Base-by-base conservation (phyloP, 305 asterid species). In the Ruellia speciosa region DNA sequence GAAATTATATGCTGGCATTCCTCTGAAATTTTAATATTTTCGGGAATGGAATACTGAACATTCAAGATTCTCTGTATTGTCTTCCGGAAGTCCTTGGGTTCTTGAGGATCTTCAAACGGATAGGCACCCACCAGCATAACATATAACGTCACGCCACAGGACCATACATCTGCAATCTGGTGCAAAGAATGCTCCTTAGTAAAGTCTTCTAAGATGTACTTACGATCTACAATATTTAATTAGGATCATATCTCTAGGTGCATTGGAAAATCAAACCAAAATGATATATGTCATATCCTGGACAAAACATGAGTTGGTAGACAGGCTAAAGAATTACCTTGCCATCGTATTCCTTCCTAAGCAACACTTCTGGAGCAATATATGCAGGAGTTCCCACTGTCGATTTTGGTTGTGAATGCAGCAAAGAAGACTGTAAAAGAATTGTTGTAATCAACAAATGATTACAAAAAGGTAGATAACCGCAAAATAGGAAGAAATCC, bases 161-260 rank as follows among this genome's bases (percentile, higher is more conserved):
- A 89, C 97, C 97, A 89, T 14, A 86, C 97, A 75, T 89, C 97
- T 59, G 97, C 97, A 66, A 86, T 77, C 97, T 88, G 86, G 62
- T 75, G 67, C 18, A 53, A 56, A 43, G 16, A 43, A 43, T 4
- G 16, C 4, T 43, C 16, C 49, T 43, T 43, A 43, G 16, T n/a
- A n/a, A n/a, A n/a, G n/a, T n/a, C n/a, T n/a, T n/a, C n/a, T n/a
- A n/a, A n/a, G n/a, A n/a, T n/a, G n/a, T n/a, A n/a, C n/a, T n/a
- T n/a, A n/a, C n/a, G n/a, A n/a, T n/a, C n/a, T n/a, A n/a, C n/a
- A n/a, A n/a, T n/a, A n/a, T n/a, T n/a, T n/a, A n/a, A n/a, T n/a
- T n/a, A n/a, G n/a, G n/a, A n/a, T n/a, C n/a, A n/a, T n/a, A n/a
- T n/a, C n/a, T n/a, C n/a, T n/a, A n/a, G n/a, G n/a, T n/a, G n/a